Evolutionary conservation across 2,329 filamentous ascomycete species (phyloP).

Genomic region (Nemania sp.): DNA sequence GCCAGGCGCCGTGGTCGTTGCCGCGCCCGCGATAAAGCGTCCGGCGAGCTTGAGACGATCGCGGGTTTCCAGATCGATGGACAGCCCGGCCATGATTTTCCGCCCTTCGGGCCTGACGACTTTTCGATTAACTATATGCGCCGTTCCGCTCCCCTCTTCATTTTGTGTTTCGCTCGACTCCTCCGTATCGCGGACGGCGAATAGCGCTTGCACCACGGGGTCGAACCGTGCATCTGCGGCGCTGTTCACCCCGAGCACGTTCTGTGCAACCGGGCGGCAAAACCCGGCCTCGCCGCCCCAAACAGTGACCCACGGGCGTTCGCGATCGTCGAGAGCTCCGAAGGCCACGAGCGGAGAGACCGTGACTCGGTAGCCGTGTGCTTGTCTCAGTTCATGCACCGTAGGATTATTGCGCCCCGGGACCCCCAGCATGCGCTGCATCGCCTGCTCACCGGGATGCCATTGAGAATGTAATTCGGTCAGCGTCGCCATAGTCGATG

Average conservation of each 20-base stretch:
- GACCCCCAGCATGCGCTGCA: constrained; percentile 65
- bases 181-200: constrained; percentile 48
- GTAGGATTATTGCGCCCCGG: constrained; percentile 68
- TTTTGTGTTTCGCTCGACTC: not conserved
- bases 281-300: constrained; percentile 77
- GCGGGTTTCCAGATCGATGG: constrained; percentile 66
- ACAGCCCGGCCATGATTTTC: constrained; percentile 53
- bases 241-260: constrained; percentile 65
- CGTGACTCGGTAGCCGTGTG: constrained; percentile 63
- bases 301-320: constrained; percentile 74
- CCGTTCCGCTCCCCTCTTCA: constrained; percentile 35
- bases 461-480: constrained; percentile 44
- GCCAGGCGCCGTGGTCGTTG: constrained; percentile 41
- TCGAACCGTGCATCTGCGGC: constrained; percentile 65
- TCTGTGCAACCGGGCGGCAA: constrained; percentile 62
- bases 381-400: constrained; percentile 60
- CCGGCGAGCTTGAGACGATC: constrained; percentile 77
- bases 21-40: constrained; percentile 65
- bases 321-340: constrained; percentile 68
- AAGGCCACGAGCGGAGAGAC: constrained; percentile 70
- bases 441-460: constrained; percentile 67
- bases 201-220: constrained; percentile 68
- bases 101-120: constrained; percentile 44
- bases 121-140: constrained; percentile 24
- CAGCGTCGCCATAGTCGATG: constrained; percentile 27